Evolutionary conservation across 371 early-diverging fungal genomes (phyloP).

Genomic region (Mortierella sp.): DNA sequence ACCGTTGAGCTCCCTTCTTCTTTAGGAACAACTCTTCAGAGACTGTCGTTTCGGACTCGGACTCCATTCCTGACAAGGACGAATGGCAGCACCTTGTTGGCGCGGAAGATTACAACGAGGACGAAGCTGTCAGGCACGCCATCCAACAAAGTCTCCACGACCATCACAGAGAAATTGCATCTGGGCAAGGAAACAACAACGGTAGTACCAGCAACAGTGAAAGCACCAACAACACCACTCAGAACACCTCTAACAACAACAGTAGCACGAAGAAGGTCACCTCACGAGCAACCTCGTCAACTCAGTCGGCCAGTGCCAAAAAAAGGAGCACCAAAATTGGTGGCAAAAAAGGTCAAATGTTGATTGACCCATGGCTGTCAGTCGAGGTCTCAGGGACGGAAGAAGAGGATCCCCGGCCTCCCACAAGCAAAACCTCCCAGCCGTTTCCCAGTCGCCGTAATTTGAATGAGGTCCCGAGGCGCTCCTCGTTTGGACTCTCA

Average conservation of each 20-base stretch:
- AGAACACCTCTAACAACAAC: background rate
- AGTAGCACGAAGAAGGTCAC: background rate
- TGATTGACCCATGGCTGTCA: conserved; percentile 46
- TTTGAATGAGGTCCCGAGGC: background rate
- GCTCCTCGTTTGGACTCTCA: conserved; percentile 6
- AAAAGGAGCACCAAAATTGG: conserved; percentile 16
- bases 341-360: conserved; percentile 45
- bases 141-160: conserved; percentile 19
- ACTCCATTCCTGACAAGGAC: background rate
- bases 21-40: background rate
- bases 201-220: background rate
- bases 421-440: background rate
- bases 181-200: background rate
- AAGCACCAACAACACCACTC: background rate
- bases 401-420: conserved; percentile 1
- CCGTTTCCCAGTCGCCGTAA: background rate
- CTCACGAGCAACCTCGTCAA: background rate
- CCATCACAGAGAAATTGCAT: background rate
- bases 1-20: background rate
- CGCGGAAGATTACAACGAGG: conserved; percentile 22
- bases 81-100: conserved; percentile 8
- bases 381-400: background rate
- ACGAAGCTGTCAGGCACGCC: background rate
- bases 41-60: background rate
- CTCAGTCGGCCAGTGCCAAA: conserved; percentile 1